Percentiles rank a stretch among this genome's conserved stretches.
These are phyloP conservation scores for Coemansia sp. DNA, from an alignment of 192 early-diverging fungal species.

Conservation along the genomic window DNA sequence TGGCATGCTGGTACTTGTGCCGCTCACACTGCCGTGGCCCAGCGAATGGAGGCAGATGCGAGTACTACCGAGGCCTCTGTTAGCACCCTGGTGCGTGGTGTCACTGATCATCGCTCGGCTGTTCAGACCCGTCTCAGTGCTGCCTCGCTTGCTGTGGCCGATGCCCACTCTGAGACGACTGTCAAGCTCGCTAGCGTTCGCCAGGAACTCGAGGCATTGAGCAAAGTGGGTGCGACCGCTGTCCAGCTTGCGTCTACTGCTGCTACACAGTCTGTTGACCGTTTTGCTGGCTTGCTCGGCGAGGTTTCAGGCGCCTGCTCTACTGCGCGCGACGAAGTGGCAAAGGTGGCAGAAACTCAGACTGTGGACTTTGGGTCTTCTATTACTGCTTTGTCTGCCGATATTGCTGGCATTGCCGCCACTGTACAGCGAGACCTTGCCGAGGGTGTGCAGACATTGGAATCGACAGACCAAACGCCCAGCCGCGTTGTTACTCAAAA, in stretches of 20 bases:
- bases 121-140: neutral
- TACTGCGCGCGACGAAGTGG: conserved; percentile 20
- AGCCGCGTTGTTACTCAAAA: conserved; percentile 3
- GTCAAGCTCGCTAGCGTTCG: neutral
- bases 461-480: conserved; percentile 13
- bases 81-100: neutral
- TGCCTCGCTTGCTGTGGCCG: neutral
- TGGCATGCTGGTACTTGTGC: neutral
- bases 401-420: neutral
- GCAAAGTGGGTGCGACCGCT: neutral
- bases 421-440: neutral
- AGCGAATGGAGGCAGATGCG: neutral
- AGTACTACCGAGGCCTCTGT: neutral
- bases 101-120: no score
- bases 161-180: neutral
- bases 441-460: conserved; percentile 12
- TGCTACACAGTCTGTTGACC: neutral
- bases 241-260: neutral
- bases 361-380: conserved; percentile 1
- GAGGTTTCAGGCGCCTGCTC: neutral
- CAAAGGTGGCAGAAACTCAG: conserved; percentile 14
- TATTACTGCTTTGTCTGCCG: conserved; percentile 16
- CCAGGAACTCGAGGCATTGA: neutral
- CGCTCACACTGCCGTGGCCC: neutral
- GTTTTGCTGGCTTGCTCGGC: neutral